phyloP scores from a whole-genome alignment of 805 yeast genomes.

The Brettanomyces custersianus region DNA sequence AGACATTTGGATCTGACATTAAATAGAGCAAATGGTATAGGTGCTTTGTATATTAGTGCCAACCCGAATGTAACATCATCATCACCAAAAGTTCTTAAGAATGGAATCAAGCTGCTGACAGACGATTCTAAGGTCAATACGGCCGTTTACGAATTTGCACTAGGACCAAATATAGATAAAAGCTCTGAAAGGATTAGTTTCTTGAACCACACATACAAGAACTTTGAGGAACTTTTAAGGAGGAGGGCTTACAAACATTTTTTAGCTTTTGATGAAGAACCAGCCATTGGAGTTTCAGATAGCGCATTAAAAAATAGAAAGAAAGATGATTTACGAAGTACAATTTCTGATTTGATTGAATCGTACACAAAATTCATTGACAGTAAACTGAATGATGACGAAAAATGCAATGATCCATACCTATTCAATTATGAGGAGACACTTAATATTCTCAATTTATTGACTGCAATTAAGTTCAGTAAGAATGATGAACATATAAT shows the following conservation, averaged over 20 bases:
- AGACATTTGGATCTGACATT: conserved; percentile 34
- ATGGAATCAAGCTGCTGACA: conserved; percentile 7
- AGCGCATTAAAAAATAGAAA: conserved; percentile 29
- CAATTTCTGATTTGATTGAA: conserved; percentile 20
- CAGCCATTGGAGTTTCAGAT: conserved; percentile 23
- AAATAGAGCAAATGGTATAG: conserved; percentile 35
- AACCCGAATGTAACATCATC: conserved; percentile 11
- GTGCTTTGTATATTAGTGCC: conserved; percentile 29
- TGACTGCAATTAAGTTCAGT: conserved; percentile 43
- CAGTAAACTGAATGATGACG: conserved; percentile 15
- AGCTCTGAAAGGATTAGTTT: conserved; percentile 36
- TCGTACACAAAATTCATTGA: conserved; percentile 25
- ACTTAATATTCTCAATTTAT: conserved; percentile 45
- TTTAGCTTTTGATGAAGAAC: too few species aligned
- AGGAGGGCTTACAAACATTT: conserved; percentile 32
- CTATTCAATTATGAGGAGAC: conserved; percentile 30
- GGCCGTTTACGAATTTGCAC: conserved; percentile 27
- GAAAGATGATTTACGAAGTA: conserved; percentile 24
- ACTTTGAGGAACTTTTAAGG: conserved; percentile 41
- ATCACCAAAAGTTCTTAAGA: neutral
- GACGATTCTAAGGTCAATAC: conserved; percentile 4
- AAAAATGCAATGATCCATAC: conserved; percentile 10
- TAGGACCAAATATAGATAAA: conserved; percentile 28
- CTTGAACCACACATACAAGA: conserved; percentile 40
- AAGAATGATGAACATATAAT: conserved; percentile 33